Conservation (phyloP, 805 yeast genomes). For the Lachancea meyersii region DNA sequence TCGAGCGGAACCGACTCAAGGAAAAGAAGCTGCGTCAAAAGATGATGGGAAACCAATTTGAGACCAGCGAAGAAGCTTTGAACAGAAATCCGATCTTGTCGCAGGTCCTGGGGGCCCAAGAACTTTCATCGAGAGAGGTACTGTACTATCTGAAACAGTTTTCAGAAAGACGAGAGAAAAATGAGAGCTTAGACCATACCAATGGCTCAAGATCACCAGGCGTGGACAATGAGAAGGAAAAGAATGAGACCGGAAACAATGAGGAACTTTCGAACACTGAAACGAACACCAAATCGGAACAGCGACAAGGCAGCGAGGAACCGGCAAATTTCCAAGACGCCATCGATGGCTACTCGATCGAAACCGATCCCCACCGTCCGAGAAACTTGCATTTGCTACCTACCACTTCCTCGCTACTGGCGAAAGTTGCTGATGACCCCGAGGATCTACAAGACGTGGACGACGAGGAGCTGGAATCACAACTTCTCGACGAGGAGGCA, state of each 20-base stretch:
- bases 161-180: conserved; percentile 27
- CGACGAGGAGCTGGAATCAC: conserved; percentile 67
- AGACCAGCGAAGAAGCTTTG: conserved; percentile 37
- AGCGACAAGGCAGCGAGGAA: conserved; percentile 4
- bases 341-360: conserved; percentile 34
- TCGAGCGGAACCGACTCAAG: conserved; percentile 49
- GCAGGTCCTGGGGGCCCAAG: conserved; percentile 41
- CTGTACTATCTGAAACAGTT: conserved; percentile 32
- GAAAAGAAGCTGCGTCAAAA: conserved; percentile 39
- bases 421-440: conserved; percentile 51
- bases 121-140: conserved; percentile 41
- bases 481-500: conserved; percentile 64
- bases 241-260: conserved; percentile 9
- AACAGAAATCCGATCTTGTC: conserved; percentile 39
- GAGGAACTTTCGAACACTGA: background rate
- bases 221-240: background rate
- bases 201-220: conserved; percentile 23
- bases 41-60: conserved; percentile 24
- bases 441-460: conserved; percentile 69
- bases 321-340: conserved; percentile 25
- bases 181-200: conserved; percentile 23
- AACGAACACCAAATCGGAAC: background rate
- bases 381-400: conserved; percentile 53
- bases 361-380: conserved; percentile 41
- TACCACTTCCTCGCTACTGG: conserved; percentile 48